Conservation (phyloP, 106 monocot species). For the Alisma plantagoaquatica region DNA sequence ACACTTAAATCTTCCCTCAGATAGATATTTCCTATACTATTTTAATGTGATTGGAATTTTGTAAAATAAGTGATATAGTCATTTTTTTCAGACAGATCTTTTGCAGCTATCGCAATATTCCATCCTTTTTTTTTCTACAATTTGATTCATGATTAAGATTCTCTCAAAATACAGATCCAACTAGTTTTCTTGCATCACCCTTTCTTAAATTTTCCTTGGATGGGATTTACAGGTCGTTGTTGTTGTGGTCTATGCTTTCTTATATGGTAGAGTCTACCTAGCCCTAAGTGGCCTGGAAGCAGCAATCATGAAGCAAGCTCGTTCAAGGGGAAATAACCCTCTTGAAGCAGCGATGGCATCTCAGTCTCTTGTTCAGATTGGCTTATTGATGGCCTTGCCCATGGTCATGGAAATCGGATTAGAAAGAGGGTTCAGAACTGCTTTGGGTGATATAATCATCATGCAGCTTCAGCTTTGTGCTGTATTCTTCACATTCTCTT, state of each 20-base stretch:
- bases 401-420: slow-evolving; percentile 99
- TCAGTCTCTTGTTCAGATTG: slow-evolving; percentile 85
- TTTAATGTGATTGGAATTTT: too few relatives aligned
- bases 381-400: slow-evolving; percentile 83
- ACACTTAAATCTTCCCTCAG: too few relatives aligned
- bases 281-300: slow-evolving; percentile 77
- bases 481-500: slow-evolving; percentile 97
- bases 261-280: slow-evolving; percentile 84
- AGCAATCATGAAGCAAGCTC: slow-evolving; percentile 76
- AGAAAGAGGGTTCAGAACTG: slow-evolving; percentile 88
- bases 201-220: too few relatives aligned
- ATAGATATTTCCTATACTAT: too few relatives aligned
- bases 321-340: slow-evolving; percentile 64
- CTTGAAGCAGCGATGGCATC: slow-evolving; percentile 93
- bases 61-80: too few relatives aligned
- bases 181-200: too few relatives aligned
- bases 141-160: too few relatives aligned
- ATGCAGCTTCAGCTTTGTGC: slow-evolving; percentile 98
- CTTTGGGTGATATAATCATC: slow-evolving; percentile 82
- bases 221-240: slow-evolving; percentile 67
- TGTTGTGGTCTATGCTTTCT: slow-evolving; percentile 70
- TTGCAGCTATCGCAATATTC: too few relatives aligned
- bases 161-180: too few relatives aligned
- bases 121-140: too few relatives aligned
- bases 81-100: too few relatives aligned